These are phyloP conservation scores for Sporothrix schenckii DNA, from an alignment of 2,329 filamentous ascomycete species.

Conservation along the genomic window DNA sequence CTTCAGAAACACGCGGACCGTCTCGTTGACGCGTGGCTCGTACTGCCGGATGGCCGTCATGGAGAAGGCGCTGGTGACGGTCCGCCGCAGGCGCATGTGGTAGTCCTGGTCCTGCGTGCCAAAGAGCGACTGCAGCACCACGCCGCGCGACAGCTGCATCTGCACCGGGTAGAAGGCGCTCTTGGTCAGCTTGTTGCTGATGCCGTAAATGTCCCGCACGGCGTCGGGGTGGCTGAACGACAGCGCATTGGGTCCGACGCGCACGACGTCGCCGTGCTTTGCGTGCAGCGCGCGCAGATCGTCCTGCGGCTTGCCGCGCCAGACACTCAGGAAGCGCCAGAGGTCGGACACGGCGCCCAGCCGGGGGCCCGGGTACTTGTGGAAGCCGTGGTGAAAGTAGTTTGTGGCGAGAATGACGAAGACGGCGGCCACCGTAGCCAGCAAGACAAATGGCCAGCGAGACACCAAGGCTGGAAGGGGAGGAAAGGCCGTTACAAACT, in stretches of 20 bases:
- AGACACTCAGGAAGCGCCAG: slow-evolving; percentile 74
- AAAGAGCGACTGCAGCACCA: slow-evolving; percentile 28
- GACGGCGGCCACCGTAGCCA: slow-evolving; percentile 44
- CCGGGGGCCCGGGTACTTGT: slow-evolving; percentile 71
- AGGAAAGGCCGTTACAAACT: background rate
- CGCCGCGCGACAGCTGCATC: slow-evolving; percentile 28
- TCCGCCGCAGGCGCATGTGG: slow-evolving; percentile 31
- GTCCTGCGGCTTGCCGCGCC: slow-evolving; percentile 62
- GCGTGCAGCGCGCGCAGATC: slow-evolving; percentile 69
- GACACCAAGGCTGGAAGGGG: background rate
- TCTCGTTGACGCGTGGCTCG: slow-evolving; percentile 54
- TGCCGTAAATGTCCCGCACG: slow-evolving; percentile 73
- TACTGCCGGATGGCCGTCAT: slow-evolving; percentile 53
- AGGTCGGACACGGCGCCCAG: slow-evolving; percentile 68
- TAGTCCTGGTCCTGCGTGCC: slow-evolving; percentile 30
- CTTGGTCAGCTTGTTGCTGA: slow-evolving; percentile 42
- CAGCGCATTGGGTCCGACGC: slow-evolving; percentile 71
- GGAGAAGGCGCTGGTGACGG: slow-evolving; percentile 33
- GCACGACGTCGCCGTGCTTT: slow-evolving; percentile 72
- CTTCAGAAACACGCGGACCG: slow-evolving; percentile 47
- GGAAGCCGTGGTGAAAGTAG: slow-evolving; percentile 58
- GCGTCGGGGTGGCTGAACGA: slow-evolving; percentile 74
- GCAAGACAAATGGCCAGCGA: slow-evolving; percentile 39
- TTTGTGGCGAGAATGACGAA: slow-evolving; percentile 43
- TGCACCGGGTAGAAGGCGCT: slow-evolving; percentile 30